phyloP scores from a whole-genome alignment of 2,329 filamentous ascomycete species.

The Sclerotinia spermophila region DNA sequence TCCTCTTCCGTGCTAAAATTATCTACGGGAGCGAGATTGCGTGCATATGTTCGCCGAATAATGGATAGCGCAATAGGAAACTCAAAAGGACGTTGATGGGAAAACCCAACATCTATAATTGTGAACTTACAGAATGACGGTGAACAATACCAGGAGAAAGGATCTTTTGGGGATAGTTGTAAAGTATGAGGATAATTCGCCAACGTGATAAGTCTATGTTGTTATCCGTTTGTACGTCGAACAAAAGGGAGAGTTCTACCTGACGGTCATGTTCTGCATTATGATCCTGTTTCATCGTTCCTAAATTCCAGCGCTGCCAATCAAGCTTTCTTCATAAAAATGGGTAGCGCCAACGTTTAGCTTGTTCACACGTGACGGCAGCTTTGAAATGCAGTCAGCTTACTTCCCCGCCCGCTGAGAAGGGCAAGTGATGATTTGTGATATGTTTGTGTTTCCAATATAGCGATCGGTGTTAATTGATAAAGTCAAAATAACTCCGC shows the following conservation, averaged over 20 bases:
- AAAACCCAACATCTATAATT: neutral
- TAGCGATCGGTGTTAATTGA: neutral
- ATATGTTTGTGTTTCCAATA: neutral
- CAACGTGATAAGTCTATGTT: neutral
- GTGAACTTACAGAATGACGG: neutral
- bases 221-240: neutral
- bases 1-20: neutral
- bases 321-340: neutral
- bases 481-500: neutral
- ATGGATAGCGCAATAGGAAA: neutral
- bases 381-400: conserved; percentile 14
- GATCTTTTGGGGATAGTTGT: neutral
- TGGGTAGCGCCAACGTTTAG: neutral
- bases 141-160: neutral
- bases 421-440: neutral
- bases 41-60: neutral
- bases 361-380: conserved; percentile 3
- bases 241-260: neutral
- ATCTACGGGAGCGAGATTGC: neutral
- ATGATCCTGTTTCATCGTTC: neutral
- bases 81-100: neutral
- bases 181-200: neutral
- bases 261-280: neutral
- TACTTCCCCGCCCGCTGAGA: conserved; percentile 13
- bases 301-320: neutral